Evolutionary conservation across 1,139 yeast species (phyloP), one percentile per base, ranked within the genome.

Genomic region (Blastobotrys aristatus): DNA sequence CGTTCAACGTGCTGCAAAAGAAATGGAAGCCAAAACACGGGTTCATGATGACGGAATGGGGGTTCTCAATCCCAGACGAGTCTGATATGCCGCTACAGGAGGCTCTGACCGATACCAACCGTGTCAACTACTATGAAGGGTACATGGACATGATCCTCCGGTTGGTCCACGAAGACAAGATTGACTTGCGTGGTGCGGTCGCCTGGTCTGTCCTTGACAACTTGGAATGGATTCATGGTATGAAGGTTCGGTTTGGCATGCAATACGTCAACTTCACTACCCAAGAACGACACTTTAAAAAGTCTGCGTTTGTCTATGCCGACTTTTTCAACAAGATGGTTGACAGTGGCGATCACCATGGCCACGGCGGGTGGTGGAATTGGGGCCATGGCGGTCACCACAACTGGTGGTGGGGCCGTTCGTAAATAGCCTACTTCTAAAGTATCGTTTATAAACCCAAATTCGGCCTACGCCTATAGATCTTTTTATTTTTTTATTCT

Each of bases 161-260:
- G 36, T 49, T 63, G 34, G 51, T 54, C 13, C 48, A 54, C 40
- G 53, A 51, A 29, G 70, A 66, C 47, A 54, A 57, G 4, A 66
- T 68, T 17, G 52, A 65, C 11, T 55, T 69, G 14, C 53, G 60
- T 14, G 70, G 71, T 3, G 64, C 67, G 2, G 56, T 67, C 41
- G 69, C 68, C 1, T 69, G 73, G 73, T 56, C 67, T 2, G 60
- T 62, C 44, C 57, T 62, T n/a, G 72, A 68, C 52, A 62, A 66
- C 49, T 65, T 67, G 55, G 71, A 68, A 48, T 69, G 70, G 61
- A 62, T 69, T 34, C 62, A 61, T 44, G 68, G 68, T 29, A 43
- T 37, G 11, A 52, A 22, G 14, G 3, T 32, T n/a, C 20, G 41
- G 39, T 68, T 64, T 50, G 71, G 71, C 13, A 48, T 67, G 11